phyloP scores from a whole-genome alignment of 768 basidiomycete genomes.

The Kwoniella europaea region DNA sequence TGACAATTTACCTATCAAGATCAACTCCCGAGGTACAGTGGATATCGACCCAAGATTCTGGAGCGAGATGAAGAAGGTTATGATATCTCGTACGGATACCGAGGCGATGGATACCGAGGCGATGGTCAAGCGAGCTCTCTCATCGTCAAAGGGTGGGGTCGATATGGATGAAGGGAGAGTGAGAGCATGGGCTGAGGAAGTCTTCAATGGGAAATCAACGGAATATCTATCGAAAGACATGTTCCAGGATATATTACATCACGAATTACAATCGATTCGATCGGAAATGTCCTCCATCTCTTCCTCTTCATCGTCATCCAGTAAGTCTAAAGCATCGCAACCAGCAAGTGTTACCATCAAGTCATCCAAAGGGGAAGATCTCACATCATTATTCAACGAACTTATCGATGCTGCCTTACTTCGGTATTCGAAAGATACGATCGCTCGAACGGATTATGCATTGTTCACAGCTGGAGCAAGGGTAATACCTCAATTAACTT shows the following conservation, averaged over 20 bases:
- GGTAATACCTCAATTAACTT: conserved; percentile 81
- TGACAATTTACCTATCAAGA: conserved; percentile 55
- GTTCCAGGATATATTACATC: conserved; percentile 57
- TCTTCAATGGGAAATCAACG: conserved; percentile 49
- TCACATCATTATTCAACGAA: conserved; percentile 71
- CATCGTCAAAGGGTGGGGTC: conserved; percentile 22
- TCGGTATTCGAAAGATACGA: conserved; percentile 73
- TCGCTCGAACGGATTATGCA: conserved; percentile 84
- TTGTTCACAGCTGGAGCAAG: conserved; percentile 79
- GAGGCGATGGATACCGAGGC: conserved; percentile 42
- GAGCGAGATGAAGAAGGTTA: conserved; percentile 58
- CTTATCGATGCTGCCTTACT: conserved; percentile 79
- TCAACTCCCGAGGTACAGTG: conserved; percentile 38
- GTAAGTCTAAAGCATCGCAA: conserved; percentile 1
- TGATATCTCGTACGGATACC: conserved; percentile 50
- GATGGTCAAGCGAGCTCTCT: conserved; percentile 41
- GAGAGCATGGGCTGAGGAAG: conserved; percentile 50
- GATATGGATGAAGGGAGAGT: conserved; percentile 55
- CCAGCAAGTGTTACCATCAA: conserved; percentile 30
- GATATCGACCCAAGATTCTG: conserved; percentile 60
- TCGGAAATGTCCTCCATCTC: conserved; percentile 16
- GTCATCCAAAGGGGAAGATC: conserved; percentile 66
- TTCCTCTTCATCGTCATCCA: background rate
- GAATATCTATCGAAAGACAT: conserved; percentile 53
- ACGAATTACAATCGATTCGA: conserved; percentile 53